Evolutionary conservation across 1,139 yeast species (phyloP), one percentile per base, ranked within the genome.

Genomic region (Candida glucosophila): DNA sequence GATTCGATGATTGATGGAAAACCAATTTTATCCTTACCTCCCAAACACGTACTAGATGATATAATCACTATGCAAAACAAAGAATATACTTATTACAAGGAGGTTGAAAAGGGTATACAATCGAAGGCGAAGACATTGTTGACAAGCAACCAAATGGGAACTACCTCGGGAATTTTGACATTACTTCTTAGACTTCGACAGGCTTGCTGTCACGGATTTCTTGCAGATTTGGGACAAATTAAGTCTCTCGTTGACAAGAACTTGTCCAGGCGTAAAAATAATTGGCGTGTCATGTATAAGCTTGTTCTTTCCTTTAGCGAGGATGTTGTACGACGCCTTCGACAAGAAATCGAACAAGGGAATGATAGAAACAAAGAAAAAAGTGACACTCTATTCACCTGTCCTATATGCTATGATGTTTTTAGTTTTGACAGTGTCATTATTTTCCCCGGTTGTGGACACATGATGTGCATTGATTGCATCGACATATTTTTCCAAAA

Each of bases 121-220:
- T 54, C 52, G 24, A 57, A 67, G 27, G 92, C 92, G 1, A 57
- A 60, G 34, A 61, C 52, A 31, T 55, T 75, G 36, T 48, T 78
- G 43, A 40, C 48, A n/a, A 40, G 50, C 1, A 45, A 51, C 9
- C 36, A 43, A 28, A 32, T 30, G 17, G 67, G 70, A 21, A 55
- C 63, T 27, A 74, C 71, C 42, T 67, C 79, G 4, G 68, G 68
- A 31, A 76, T 85, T 30, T 67, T 90, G 40, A 77, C 86, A 0
- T 55, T 88, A 40, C 62, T 90, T 32, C 55, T 88, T 24, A 66
- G 97, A 27, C 61, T 90, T 40, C 67, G 98, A 33, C 97, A 90
- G 52, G 92, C 95, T 2, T 83, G 96, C 46, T 77, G 88, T 41
- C 97, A 90, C 50, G 73, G 77, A 22, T 77, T 70, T 40, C 58